A percentile compares a stretch with the other conserved stretches of the same genome.
These are phyloP conservation scores for Scleromitrula shiraiana DNA, from an alignment of 2,329 filamentous ascomycete genomes.

Conservation along the genomic window DNA sequence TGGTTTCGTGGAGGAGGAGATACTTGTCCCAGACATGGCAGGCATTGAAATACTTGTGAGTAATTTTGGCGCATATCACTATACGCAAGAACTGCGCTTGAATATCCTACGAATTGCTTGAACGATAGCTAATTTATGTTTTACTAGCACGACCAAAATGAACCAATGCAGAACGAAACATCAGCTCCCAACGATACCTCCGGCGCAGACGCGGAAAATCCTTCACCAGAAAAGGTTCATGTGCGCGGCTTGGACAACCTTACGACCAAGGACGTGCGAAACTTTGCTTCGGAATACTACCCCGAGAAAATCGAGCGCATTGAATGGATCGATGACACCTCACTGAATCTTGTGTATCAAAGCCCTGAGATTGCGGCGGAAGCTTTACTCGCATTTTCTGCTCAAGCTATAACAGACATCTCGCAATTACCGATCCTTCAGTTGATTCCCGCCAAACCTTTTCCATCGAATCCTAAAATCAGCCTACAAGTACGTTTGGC, in stretches of 20 bases:
- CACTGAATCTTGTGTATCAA: conserved; percentile 76
- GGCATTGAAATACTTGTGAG: conserved; percentile 7
- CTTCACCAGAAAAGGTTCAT: conserved; percentile 39
- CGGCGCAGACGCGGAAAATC: conserved; percentile 19
- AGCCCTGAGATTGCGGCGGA: conserved; percentile 44
- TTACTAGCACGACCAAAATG: conserved; percentile 13
- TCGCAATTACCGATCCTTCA: conserved; percentile 53
- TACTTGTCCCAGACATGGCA: conserved; percentile 4
- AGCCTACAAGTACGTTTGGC: conserved; percentile 67
- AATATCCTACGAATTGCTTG: background rate
- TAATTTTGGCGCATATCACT: background rate
- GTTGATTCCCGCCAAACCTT: conserved; percentile 59
- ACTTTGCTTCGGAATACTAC: conserved; percentile 65
- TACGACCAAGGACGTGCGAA: conserved; percentile 70
- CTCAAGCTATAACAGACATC: conserved; percentile 39
- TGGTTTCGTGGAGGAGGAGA: conserved; percentile 38
- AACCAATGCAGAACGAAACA: conserved; percentile 16
- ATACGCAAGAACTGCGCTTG: background rate
- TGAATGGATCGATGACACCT: conserved; percentile 94
- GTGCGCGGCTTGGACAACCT: conserved; percentile 76
- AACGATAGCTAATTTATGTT: background rate
- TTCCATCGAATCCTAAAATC: conserved; percentile 60
- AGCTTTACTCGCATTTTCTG: conserved; percentile 46
- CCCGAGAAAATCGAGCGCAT: conserved; percentile 51
- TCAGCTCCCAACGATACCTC: conserved; percentile 22